Evolutionary conservation across 768 basidiomycete genomes (phyloP), one percentile per base, ranked within the genome.

Genomic region (Lactifluus echinatus): DNA sequence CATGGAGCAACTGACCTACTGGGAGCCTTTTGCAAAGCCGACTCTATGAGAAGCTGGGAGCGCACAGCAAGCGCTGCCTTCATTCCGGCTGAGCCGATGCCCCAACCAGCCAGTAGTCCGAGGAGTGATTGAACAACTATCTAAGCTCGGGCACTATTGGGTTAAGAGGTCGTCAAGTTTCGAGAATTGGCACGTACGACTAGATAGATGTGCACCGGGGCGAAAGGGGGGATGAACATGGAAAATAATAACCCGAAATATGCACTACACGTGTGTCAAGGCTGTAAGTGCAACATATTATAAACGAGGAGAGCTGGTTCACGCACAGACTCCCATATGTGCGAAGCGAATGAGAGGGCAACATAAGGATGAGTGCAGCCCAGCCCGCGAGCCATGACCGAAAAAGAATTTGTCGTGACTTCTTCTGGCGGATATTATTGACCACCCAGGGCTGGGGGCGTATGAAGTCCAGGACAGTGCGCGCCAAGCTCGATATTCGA

Each of bases 61-160:
- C 75, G 69, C 0, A 75, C 75, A 3, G 73, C 65, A 0, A 79
- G 65, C 0, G 74, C 74, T 0, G 78, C 75, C 2, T 75, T 74
- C 80, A 83, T 82, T 0, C 73, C 79, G 0, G 78, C 80, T 17
- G 71, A 68, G 3, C 80, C 79, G 63, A 79, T 72, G 0, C 75
- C 81, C 81, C 82, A 84, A 19, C 80, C 80, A 1, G 76, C 24
- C 6, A 72, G 69, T 39, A 79, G 61, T 2, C 81, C 81, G 11
- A 81, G 23, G 5, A 59, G 44, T 8, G 53, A 40, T 39, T 59
- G 58, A 19, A 46, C 4, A 42, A 55, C 26, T 12, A 50, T 4
- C 58, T 59, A 43, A 37, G 23, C 8, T 37, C 47, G n/a, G 24
- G 28, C 19, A 45, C 31, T 17, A 39, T 4, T 23, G 40, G 11